A percentile compares a stretch with the other conserved stretches of the same genome.
These are phyloP conservation scores for Crithidia expoeki DNA, from an alignment of 208 protist genomes.

Conservation along the genomic window DNA sequence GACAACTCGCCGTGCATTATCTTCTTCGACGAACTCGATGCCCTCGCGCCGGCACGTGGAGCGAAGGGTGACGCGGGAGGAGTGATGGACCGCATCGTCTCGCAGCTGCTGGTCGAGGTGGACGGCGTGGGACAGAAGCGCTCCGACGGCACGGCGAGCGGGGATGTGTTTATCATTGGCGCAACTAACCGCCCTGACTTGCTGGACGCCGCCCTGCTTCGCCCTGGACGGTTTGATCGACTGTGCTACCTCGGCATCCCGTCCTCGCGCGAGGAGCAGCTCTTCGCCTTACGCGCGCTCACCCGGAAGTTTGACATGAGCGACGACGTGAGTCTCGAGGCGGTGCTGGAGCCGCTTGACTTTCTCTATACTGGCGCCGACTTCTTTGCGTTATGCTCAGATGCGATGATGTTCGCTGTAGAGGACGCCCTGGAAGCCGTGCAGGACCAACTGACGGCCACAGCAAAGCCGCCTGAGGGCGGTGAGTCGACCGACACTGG, in stretches of 20 bases:
- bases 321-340: slow-evolving; percentile 63
- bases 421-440: slow-evolving; percentile 70
- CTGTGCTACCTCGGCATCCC: slow-evolving; percentile 90
- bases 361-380: slow-evolving; percentile 95
- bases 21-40: slow-evolving; percentile 95
- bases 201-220: slow-evolving; percentile 90
- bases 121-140: slow-evolving; percentile 82
- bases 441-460: slow-evolving; percentile 14
- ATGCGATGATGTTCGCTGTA: slow-evolving; percentile 96
- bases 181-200: slow-evolving; percentile 94
- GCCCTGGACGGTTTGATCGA: slow-evolving; percentile 92
- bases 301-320: slow-evolving; percentile 85
- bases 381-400: slow-evolving; percentile 93
- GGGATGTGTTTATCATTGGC: slow-evolving; percentile 93
- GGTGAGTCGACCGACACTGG: not conserved
- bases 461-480: not conserved
- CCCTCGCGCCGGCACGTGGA: slow-evolving; percentile 85
- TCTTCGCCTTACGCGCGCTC: slow-evolving; percentile 73
- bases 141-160: slow-evolving; percentile 67
- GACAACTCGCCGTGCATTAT: slow-evolving; percentile 92
- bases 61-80: slow-evolving; percentile 89
- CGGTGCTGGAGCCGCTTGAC: slow-evolving; percentile 68
- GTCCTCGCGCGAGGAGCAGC: slow-evolving; percentile 76
- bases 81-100: slow-evolving; percentile 94
- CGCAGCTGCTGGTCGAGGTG: slow-evolving; percentile 93